Evolutionary conservation across 2,329 filamentous ascomycete species (phyloP).

Genomic region (Sclerotinia borealis): DNA sequence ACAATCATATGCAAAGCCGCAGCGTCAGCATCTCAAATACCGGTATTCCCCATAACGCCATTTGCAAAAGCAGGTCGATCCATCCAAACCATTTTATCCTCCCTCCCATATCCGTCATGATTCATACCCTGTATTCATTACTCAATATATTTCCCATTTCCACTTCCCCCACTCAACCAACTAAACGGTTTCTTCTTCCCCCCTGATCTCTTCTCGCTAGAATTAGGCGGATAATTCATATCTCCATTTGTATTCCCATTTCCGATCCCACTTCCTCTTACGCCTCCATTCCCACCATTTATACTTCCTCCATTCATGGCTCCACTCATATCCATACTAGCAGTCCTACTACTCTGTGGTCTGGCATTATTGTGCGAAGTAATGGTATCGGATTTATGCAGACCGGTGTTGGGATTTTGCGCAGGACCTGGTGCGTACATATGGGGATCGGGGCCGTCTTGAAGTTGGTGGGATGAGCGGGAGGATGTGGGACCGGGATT

Average conservation of each 20-base stretch:
- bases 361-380: not conserved
- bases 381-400: slow-evolving; percentile 3
- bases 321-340: slow-evolving; percentile 5
- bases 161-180: slow-evolving; percentile 10
- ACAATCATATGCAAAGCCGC: not conserved
- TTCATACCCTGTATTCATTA: not conserved
- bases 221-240: slow-evolving; percentile 10
- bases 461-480: not conserved
- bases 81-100: not conserved
- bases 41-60: not conserved
- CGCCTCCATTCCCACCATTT: not conserved
- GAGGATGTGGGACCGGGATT: not conserved
- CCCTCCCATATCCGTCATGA: not conserved
- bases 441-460: slow-evolving; percentile 3
- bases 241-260: not conserved
- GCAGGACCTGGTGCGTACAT: not conserved
- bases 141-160: slow-evolving; percentile 10
- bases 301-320: not conserved
- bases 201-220: slow-evolving; percentile 9
- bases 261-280: slow-evolving; percentile 1
- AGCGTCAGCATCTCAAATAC: not conserved
- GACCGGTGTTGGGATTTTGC: not conserved
- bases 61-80: not conserved
- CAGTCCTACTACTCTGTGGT: not conserved
- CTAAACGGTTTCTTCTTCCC: slow-evolving; percentile 13